Base-by-base conservation (phyloP, 805 yeast species). In the Wickerhamiella dianesei region DNA sequence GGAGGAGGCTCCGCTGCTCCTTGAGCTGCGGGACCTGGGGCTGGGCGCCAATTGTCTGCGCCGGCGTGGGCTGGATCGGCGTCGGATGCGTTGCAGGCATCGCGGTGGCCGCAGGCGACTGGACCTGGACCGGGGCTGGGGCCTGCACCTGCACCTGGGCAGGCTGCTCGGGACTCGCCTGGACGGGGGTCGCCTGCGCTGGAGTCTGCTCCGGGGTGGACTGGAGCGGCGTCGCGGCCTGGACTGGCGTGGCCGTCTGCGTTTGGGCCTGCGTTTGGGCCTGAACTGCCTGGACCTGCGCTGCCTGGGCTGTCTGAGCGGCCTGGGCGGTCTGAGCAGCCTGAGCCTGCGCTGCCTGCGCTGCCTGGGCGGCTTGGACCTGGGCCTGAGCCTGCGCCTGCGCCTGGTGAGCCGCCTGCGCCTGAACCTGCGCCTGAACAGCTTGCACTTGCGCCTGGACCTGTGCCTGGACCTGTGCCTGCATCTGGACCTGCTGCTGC, bases 401-500 rank as follows among this genome's bases (percentile, higher is more conserved):
- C 4, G 21, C 9, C 41, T n/a, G 36, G 21, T 3, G 4, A 16
- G n/a, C 36, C 21, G 19, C n/a, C 37, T 41, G 44, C 21, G 21
- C 25, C n/a, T 12, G 35, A 5, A 14, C 18, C 41, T 36, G 41
- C 2, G 22, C 21, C 29, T 36, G 41, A 22, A 22, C 36, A 4
- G 40, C 32, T 6, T 18, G 40, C 17, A 5, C 16, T 16, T 18
- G 50, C 42, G 44, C 19, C 19, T 17, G 39, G 5, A n/a, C 19
- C 14, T 36, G 39, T 6, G 39, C 19, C 19, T 29, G 35, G 35
- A 29, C 9, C 35, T 29, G 35, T 40, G n/a, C n/a, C n/a, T 49
- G 49, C 21, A 3, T 19, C 14, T 14, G 43, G 12, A 37, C 41
- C 21, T 18, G 44, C 42, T 45, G 49, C 36, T 36, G 39, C 29